Conservation (phyloP, 192 early-diverging fungal species). For the Fimicolochytrium jonesii region DNA sequence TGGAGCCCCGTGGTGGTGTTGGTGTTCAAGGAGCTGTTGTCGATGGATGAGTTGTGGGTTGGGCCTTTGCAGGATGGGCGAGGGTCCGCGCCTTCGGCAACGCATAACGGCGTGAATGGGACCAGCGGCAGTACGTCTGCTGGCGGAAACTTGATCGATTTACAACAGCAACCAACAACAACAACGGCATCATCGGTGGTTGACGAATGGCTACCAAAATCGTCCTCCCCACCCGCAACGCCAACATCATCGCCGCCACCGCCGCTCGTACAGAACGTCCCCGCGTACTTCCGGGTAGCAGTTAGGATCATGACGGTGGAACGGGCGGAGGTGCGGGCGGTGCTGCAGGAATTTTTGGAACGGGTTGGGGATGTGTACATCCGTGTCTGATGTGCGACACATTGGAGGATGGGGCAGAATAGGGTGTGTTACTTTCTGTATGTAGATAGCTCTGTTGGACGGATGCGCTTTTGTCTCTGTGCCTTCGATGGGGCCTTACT, state of each 20-base stretch:
- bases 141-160: too few relatives aligned
- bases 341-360: conserved; percentile 42
- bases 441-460: too few relatives aligned
- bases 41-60: conserved; percentile 44
- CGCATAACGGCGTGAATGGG: neutral
- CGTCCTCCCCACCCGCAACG: too few relatives aligned
- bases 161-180: neutral
- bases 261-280: conserved; percentile 24
- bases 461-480: too few relatives aligned
- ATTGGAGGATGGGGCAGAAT: too few relatives aligned
- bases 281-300: conserved; percentile 33
- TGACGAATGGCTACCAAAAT: neutral
- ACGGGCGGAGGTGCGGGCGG: conserved; percentile 38
- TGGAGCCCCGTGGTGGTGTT: conserved; percentile 53
- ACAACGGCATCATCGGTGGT: neutral
- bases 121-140: neutral
- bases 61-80: too few relatives aligned
- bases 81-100: neutral
- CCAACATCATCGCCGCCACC: neutral
- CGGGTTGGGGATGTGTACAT: conserved; percentile 41
- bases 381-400: neutral
- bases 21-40: conserved; percentile 41
- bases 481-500: too few relatives aligned
- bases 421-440: too few relatives aligned
- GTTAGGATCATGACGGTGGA: conserved; percentile 43